A percentile compares a stretch with the other conserved stretches of the same genome.
Evolutionary conservation across 352 stramenopile genomes (phyloP).

Genomic region (Phytophthora cactorum): DNA sequence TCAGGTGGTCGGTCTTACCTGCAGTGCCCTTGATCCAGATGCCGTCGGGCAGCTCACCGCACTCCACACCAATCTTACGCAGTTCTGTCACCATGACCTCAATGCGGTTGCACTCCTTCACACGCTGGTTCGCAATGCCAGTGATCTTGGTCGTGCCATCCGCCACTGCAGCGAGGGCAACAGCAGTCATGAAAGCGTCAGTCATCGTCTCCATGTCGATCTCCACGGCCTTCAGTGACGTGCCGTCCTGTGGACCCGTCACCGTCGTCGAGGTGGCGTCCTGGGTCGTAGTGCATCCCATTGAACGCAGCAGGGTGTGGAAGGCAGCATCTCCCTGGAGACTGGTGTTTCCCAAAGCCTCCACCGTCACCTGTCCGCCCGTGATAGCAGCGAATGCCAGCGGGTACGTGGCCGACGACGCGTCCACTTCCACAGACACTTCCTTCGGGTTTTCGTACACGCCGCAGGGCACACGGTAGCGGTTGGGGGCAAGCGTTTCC

Average conservation of each 20-base stretch:
- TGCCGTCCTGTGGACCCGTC: slow-evolving; percentile 75
- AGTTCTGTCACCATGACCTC: slow-evolving; percentile 97
- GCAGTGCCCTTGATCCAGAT: slow-evolving; percentile 80
- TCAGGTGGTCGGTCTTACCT: slow-evolving; percentile 55
- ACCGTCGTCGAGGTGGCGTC: slow-evolving; percentile 74
- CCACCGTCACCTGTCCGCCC: slow-evolving; percentile 93
- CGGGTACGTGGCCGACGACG: slow-evolving; percentile 97
- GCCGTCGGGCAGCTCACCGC: slow-evolving; percentile 73
- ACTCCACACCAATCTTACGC: slow-evolving; percentile 93
- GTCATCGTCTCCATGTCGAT: slow-evolving; percentile 98
- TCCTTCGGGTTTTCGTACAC: slow-evolving; percentile 73
- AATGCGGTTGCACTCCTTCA: slow-evolving; percentile 99
- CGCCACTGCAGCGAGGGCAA: slow-evolving; percentile 94
- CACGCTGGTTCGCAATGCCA: slow-evolving; percentile 98
- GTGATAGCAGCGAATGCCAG: slow-evolving; percentile 97
- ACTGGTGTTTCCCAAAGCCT: slow-evolving; percentile 93
- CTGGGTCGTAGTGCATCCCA: slow-evolving; percentile 80
- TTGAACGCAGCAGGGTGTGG: slow-evolving; percentile 81
- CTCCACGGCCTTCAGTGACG: slow-evolving; percentile 85
- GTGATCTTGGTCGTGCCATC: slow-evolving; percentile 96
- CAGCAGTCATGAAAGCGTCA: slow-evolving; percentile 98
- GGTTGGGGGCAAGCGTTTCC: slow-evolving; percentile 85
- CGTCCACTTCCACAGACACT: slow-evolving; percentile 94
- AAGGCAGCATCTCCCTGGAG: slow-evolving; percentile 97
- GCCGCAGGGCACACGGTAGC: slow-evolving; percentile 75